These are phyloP conservation scores for Bertia moriformis DNA, from an alignment of 2,329 filamentous ascomycete genomes.

Conservation along the genomic window DNA sequence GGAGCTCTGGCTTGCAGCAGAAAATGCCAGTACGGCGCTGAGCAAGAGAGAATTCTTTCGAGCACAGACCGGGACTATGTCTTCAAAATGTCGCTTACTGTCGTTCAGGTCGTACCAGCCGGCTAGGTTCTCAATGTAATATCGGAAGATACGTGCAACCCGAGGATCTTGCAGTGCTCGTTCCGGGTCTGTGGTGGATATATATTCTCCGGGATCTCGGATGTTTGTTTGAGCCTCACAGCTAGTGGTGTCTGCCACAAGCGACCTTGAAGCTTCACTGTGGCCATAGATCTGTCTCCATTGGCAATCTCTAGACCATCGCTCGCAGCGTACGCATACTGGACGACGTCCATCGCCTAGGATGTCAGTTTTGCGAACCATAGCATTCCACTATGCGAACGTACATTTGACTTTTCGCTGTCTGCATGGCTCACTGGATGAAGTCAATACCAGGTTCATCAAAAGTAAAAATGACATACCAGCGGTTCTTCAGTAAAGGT, in stretches of 20 bases:
- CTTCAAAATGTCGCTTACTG: neutral
- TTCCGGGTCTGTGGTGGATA: neutral
- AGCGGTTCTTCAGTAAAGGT: too few species aligned
- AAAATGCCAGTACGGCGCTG: neutral
- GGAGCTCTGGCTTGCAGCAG: neutral
- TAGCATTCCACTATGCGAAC: too few species aligned
- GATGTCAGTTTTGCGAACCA: too few species aligned
- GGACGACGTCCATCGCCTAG: neutral
- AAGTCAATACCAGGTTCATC: too few species aligned
- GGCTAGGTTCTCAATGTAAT: neutral
- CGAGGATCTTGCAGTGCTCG: neutral
- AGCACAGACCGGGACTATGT: neutral
- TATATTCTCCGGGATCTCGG: neutral
- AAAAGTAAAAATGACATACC: too few species aligned
- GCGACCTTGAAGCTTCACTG: too few species aligned
- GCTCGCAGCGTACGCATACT: neutral
- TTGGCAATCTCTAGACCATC: neutral
- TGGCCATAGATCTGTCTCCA: neutral
- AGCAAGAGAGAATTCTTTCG: neutral
- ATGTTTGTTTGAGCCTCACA: too few species aligned
- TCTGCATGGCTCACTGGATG: too few species aligned
- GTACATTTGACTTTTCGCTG: too few species aligned
- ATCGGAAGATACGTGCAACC: neutral
- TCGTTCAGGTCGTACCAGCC: slow-evolving; percentile 1
- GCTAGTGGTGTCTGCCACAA: too few species aligned